Evolutionary conservation across 2,329 filamentous ascomycete species (phyloP), one percentile per base, ranked within the genome.

Genomic region (Calonectria hawksworthii): DNA sequence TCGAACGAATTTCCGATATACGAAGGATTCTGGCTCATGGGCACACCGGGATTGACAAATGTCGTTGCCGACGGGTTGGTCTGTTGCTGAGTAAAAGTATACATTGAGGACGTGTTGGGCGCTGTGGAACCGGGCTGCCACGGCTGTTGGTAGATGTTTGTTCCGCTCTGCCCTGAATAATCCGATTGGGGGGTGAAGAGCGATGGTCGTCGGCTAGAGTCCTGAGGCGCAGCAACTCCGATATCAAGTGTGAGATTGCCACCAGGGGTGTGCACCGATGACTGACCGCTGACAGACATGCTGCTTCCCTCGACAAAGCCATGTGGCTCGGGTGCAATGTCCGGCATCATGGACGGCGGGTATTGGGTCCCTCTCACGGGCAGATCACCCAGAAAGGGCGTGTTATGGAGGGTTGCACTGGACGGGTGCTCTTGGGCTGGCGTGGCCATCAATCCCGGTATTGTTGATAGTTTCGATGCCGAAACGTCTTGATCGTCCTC

Each of bases 111-210:
- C 3, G 85, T 85, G 44, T 81, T 85, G 0, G 88, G 82, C 0
- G 86, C 84, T 0, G 85, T 84, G 4, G 88, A 87, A 18, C 82
- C 82, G 28, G 86, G 82, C 75, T 87, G 87, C 89, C 88, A 90
- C 13, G 84, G 80, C 34, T 85, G 84, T 9, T 83, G 75, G 77
- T 90, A 90, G 61, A 90, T 80, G 21, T 81, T 80, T 14, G 81
- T 80, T 9, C 86, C 82, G 5, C 72, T 78, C 41, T 88, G 83
- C 44, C 82, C 86, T 30, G 83, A 78, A 56, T 89, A 90, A n/a
- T 91, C 89, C 47, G 78, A 61, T 21, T 74, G 66, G 26, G 78
- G 73, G 36, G 86, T 84, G 21, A 90, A 83, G 3, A 85, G 80
- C 0, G 89, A 89, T 0, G 88, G 83, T 23, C 89, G 86, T 36